These are phyloP conservation scores for Aspergillus sp. DNA, from an alignment of 2,329 filamentous ascomycete genomes.

Conservation along the genomic window DNA sequence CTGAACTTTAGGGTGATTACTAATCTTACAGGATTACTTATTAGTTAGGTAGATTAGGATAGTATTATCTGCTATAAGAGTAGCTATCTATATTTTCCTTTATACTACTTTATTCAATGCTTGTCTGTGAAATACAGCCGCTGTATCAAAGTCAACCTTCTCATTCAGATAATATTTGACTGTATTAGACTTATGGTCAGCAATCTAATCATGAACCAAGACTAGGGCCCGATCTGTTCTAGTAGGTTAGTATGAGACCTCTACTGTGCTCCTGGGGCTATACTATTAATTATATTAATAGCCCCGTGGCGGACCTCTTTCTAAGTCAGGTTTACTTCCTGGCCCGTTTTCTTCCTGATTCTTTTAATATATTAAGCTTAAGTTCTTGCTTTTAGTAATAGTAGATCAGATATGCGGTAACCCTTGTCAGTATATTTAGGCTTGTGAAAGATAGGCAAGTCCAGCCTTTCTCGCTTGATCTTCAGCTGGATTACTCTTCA, in stretches of 20 bases:
- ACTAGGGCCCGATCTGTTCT: slow-evolving; percentile 16
- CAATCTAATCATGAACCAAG: slow-evolving; percentile 22
- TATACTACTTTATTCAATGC: slow-evolving; percentile 19
- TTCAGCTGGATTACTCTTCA: slow-evolving; percentile 17
- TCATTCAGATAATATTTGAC: slow-evolving; percentile 25
- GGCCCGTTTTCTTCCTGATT: slow-evolving; percentile 9
- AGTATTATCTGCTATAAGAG: slow-evolving; percentile 16
- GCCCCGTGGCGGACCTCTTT: slow-evolving; percentile 15
- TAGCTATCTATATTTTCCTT: slow-evolving; percentile 10
- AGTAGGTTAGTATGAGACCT: slow-evolving; percentile 4
- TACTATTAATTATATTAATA: slow-evolving; percentile 25
- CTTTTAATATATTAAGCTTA: slow-evolving; percentile 17
- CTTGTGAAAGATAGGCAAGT: slow-evolving; percentile 17
- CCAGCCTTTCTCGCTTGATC: slow-evolving; percentile 18
- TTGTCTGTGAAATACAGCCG: slow-evolving; percentile 16
- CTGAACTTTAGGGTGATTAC: background rate
- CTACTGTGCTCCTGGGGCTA: background rate
- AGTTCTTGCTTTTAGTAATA: slow-evolving; percentile 13
- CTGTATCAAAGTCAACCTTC: slow-evolving; percentile 18
- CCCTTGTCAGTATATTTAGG: slow-evolving; percentile 14
- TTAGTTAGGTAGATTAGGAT: slow-evolving; percentile 16
- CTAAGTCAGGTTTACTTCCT: slow-evolving; percentile 15
- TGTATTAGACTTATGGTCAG: slow-evolving; percentile 20
- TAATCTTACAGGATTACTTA: slow-evolving; percentile 5
- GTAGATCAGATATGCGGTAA: slow-evolving; percentile 15